Evolutionary conservation across 805 yeast species (phyloP).

Genomic region (Candida chilensis): DNA sequence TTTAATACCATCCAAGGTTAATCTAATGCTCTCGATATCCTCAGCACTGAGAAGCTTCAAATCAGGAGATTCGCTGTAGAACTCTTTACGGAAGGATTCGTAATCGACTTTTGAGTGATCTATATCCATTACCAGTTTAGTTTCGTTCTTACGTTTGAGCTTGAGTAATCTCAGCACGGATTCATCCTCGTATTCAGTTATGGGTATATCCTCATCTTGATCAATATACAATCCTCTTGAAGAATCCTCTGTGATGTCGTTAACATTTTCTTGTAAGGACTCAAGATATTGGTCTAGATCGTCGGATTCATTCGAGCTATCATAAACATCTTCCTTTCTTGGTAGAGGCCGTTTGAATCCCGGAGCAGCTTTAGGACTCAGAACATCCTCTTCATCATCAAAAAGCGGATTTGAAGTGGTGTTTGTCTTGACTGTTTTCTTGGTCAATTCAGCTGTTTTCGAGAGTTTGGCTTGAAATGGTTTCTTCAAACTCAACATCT

Average conservation of each 20-base stretch:
- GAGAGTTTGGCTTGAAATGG: slow-evolving; percentile 2
- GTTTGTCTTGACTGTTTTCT: slow-evolving; percentile 7
- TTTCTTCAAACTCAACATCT: slow-evolving; percentile 2
- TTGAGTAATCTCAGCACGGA: slow-evolving; percentile 28
- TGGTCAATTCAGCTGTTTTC: slow-evolving; percentile 11
- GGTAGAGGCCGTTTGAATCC: neutral
- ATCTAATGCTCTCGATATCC: slow-evolving; percentile 48
- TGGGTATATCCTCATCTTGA: slow-evolving; percentile 8
- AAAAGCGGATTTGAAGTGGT: slow-evolving; percentile 2
- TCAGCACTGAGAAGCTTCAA: slow-evolving; percentile 34
- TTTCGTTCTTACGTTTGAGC: slow-evolving; percentile 39
- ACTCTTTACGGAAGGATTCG: slow-evolving; percentile 47
- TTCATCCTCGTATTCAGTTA: slow-evolving; percentile 15
- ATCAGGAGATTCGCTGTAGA: slow-evolving; percentile 56
- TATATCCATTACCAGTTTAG: slow-evolving; percentile 37
- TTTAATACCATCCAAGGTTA: slow-evolving; percentile 52
- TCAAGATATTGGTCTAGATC: slow-evolving; percentile 10
- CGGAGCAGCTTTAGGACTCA: slow-evolving; percentile 5
- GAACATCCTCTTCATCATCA: slow-evolving; percentile 8
- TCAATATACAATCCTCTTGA: neutral
- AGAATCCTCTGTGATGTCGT: neutral
- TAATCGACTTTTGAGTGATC: slow-evolving; percentile 35
- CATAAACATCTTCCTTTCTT: neutral
- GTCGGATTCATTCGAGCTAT: slow-evolving; percentile 9
- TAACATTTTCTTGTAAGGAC: neutral